Conservation (phyloP, 345 rosid genomes). For the Stellera chamaejasme region DNA sequence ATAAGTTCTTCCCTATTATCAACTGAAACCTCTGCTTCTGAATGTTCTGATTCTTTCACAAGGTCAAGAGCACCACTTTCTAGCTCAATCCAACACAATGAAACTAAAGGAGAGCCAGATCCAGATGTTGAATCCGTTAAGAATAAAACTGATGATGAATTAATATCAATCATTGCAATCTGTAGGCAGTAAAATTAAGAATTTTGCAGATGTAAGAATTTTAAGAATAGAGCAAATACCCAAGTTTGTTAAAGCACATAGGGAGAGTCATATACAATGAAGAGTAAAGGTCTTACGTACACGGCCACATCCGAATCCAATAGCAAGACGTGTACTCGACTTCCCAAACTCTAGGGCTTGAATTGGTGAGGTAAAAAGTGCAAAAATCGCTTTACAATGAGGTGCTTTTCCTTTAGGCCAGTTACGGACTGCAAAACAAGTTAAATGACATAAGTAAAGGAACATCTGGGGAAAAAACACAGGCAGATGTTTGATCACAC, state of each 20-base stretch:
- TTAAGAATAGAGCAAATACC: not conserved
- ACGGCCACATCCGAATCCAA: slow-evolving; percentile 39
- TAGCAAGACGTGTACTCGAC: slow-evolving; percentile 34
- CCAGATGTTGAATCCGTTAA: slow-evolving; percentile 20
- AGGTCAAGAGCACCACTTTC: slow-evolving; percentile 12
- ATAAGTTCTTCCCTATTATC: slow-evolving; percentile 21
- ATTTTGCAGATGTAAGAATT: not conserved
- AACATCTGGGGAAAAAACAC: slow-evolving; percentile 4
- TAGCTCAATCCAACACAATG: slow-evolving; percentile 26
- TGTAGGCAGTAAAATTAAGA: slow-evolving; percentile 19
- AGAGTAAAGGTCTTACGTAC: slow-evolving; percentile 21
- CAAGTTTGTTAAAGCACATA: slow-evolving; percentile 3
- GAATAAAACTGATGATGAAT: slow-evolving; percentile 31
- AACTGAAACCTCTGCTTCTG: slow-evolving; percentile 20
- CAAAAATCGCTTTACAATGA: slow-evolving; percentile 30
- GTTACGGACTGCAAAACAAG: slow-evolving; percentile 24
- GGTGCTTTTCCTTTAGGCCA: slow-evolving; percentile 33
- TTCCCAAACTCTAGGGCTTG: slow-evolving; percentile 27
- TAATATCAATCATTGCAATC: slow-evolving; percentile 45
- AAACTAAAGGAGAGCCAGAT: slow-evolving; percentile 24
- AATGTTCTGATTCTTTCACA: slow-evolving; percentile 15
- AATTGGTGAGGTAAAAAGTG: slow-evolving; percentile 27
- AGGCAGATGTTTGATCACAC: not conserved
- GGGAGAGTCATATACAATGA: slow-evolving; percentile 4
- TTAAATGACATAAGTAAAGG: slow-evolving; percentile 10